These are phyloP conservation scores for Panicum hallii DNA, from an alignment of 202 grass and related monocot genomes.

Conservation along the genomic window DNA sequence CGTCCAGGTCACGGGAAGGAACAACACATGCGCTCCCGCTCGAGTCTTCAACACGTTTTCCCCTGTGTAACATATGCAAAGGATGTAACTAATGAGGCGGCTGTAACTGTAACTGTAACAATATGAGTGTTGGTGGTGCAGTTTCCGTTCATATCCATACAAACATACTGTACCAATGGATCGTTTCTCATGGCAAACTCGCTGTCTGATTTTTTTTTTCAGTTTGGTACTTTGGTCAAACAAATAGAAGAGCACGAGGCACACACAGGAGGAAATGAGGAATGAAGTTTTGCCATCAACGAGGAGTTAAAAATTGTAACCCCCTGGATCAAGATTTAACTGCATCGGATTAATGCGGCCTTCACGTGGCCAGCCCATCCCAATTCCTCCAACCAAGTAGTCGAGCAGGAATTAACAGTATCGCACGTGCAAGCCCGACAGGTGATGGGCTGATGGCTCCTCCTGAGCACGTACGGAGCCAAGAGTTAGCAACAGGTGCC, in stretches of 20 bases:
- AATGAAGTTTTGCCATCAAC: background rate
- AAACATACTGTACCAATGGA: background rate
- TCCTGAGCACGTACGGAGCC: background rate
- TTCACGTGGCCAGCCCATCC: slow-evolving; percentile 28
- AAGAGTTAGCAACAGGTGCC: background rate
- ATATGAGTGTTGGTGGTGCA: background rate
- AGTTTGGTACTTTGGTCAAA: background rate
- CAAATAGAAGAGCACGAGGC: background rate
- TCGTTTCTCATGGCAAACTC: background rate
- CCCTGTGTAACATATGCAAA: background rate
- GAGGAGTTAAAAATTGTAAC: background rate
- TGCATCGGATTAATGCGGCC: background rate
- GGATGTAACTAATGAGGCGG: background rate
- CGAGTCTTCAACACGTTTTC: background rate
- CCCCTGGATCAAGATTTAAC: background rate
- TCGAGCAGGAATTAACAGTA: background rate
- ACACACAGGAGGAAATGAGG: background rate
- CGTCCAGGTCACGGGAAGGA: slow-evolving; percentile 36
- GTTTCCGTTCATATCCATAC: background rate
- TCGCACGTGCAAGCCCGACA: background rate
- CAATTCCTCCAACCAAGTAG: background rate
- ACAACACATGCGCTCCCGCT: background rate
- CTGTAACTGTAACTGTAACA: slow-evolving; percentile 33
- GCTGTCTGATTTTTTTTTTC: background rate
- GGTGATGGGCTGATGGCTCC: background rate